Evolutionary conservation across 1,139 yeast species (phyloP), one percentile per base, ranked within the genome.

Genomic region (Taiozyma sp.): DNA sequence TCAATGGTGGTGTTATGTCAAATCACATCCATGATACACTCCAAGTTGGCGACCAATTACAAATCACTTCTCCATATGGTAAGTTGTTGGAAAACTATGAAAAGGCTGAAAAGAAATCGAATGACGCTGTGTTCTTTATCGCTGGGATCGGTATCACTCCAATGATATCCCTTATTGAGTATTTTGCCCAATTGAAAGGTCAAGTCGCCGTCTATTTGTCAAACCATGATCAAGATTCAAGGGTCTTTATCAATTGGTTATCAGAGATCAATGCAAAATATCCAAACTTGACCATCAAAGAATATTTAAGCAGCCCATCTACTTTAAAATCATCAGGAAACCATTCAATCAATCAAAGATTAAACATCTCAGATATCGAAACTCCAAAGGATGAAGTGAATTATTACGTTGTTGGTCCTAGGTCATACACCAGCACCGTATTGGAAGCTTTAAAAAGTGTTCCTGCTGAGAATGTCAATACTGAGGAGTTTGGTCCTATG

Each of bases 121-220:
- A 61, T 39, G 74, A 75, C 28, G 69, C 76, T 24, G 70, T 79
- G 3, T 65, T 82, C 43, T 65, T 81, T 49, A 75, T 80, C 30
- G 86, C 83, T 48, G 90, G 89, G 49, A 81, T 83, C 56, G 90
- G 89, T 56, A 77, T 82, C 51, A 84, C 89, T 3, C 89, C 90
- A 43, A 56, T 56, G 1, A 34, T 61, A 11, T 60, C 63, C 2
- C 46, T 55, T 11, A 49, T 53, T 26, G 61, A 59, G 49, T 58
- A 48, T 46, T 59, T 53, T 49, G 42, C 57, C 10, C 21, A 48
- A 13, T 49, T 35, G 29, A 60, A 61, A 4, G 50, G 53, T 32
- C 37, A 47, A 2, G 62, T 59, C 10, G 43, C 44, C 3, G 16
- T 59, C 3, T 34, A 53, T n/a, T 42, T 58, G 2, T 61, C 64